Percentiles rank a stretch among this genome's conserved stretches.
Evolutionary conservation across 495 filamentous ascomycete genomes (phyloP).

Genomic region (Bombardia bombarda): DNA sequence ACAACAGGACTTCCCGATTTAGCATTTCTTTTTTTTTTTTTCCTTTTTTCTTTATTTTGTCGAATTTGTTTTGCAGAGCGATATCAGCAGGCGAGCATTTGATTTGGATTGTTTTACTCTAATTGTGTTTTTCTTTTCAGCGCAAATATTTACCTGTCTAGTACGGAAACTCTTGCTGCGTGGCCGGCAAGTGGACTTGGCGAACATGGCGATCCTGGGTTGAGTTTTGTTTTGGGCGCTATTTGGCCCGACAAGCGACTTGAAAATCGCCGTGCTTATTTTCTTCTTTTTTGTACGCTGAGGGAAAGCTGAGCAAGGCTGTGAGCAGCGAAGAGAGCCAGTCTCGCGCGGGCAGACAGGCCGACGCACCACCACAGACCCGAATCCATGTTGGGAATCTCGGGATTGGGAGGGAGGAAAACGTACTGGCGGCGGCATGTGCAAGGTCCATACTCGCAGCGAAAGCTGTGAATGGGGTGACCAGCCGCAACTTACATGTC

Average conservation of each 20-base stretch:
- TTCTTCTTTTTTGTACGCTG: constrained; percentile 8
- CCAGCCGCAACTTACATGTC: constrained; percentile 2
- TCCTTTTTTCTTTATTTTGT: constrained; percentile 6
- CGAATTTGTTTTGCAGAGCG: constrained; percentile 10
- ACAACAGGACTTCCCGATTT: constrained; percentile 11
- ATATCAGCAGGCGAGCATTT: constrained; percentile 26
- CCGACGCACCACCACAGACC: constrained; percentile 6
- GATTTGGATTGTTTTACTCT: constrained; percentile 11
- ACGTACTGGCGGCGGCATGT: neutral
- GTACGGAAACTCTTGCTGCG: constrained; percentile 13
- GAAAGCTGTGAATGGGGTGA: neutral
- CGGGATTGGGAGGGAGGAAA: neutral
- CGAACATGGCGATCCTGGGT: constrained; percentile 13
- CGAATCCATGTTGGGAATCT: neutral
- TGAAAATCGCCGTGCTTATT: too few species aligned
- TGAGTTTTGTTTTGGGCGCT: too few species aligned
- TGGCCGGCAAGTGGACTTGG: constrained; percentile 11
- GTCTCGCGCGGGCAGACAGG: constrained; percentile 8
- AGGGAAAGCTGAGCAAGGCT: constrained; percentile 1
- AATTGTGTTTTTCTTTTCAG: constrained; percentile 15
- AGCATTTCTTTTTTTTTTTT: constrained; percentile 14
- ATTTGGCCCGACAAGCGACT: too few species aligned
- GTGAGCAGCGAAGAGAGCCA: constrained; percentile 7
- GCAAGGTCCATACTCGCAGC: too few species aligned
- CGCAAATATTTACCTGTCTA: constrained; percentile 20